phyloP scores from a whole-genome alignment of 2,329 filamentous ascomycete genomes.

The Lojkania enalia region DNA sequence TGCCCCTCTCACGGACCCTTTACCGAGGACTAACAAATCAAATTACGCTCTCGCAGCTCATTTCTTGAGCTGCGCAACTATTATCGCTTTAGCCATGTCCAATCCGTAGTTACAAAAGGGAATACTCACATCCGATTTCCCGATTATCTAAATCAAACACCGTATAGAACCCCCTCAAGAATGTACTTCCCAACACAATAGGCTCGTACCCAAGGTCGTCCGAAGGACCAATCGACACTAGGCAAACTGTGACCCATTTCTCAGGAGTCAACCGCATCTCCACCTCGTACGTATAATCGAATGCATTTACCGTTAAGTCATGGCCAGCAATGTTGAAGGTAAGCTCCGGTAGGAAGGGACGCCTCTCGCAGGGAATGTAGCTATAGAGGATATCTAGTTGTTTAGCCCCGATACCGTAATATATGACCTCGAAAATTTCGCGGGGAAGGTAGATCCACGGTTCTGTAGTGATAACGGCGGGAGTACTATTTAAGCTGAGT shows the following conservation, averaged over 20 bases:
- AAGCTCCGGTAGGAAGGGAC: slow-evolving; percentile 6
- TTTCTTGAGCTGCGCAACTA: slow-evolving; percentile 4
- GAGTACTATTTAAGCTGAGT: background rate
- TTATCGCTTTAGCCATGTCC: background rate
- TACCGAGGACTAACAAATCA: background rate
- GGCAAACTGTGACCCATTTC: background rate
- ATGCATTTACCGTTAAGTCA: slow-evolving; percentile 6
- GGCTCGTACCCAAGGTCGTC: background rate
- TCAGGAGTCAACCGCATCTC: background rate
- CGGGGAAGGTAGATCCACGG: background rate
- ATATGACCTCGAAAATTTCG: background rate
- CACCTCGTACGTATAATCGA: slow-evolving; percentile 11
- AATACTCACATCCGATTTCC: slow-evolving; percentile 8
- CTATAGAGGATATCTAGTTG: background rate
- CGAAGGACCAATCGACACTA: slow-evolving; percentile 1
- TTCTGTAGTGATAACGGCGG: slow-evolving; percentile 1
- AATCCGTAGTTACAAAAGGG: background rate
- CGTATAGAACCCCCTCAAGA: slow-evolving; percentile 8
- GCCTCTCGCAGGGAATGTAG: slow-evolving; percentile 4
- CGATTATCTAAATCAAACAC: slow-evolving; percentile 7
- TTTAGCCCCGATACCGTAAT: slow-evolving; percentile 6
- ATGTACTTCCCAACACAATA: slow-evolving; percentile 3
- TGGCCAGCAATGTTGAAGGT: slow-evolving; percentile 9
- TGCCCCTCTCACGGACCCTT: too few relatives aligned
- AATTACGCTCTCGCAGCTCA: background rate